These are phyloP conservation scores for Plasmodium vivax DNA, from an alignment of 169 alveolate species.

Conservation along the genomic window DNA sequence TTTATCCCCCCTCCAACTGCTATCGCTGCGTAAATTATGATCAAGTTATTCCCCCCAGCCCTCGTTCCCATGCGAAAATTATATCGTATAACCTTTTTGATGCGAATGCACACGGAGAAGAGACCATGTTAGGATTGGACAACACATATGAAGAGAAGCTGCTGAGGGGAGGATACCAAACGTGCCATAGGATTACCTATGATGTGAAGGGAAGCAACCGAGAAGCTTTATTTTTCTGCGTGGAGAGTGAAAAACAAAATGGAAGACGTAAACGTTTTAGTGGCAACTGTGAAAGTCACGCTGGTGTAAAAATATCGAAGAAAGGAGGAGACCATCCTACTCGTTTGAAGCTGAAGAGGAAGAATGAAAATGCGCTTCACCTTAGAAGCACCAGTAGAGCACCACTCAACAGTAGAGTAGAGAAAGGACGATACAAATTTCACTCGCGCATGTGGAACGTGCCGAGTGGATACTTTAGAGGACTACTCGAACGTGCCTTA, in stretches of 20 bases:
- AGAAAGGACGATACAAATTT: not conserved
- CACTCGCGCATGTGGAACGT: not conserved
- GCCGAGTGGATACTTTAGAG: not conserved
- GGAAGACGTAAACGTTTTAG: not conserved
- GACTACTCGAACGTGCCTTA: not conserved
- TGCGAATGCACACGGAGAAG: not conserved
- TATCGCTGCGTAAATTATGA: not conserved
- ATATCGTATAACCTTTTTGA: not conserved
- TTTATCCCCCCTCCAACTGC: not conserved
- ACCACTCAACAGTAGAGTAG: not conserved
- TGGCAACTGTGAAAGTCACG: not conserved
- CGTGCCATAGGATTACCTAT: not conserved
- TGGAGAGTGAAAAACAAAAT: slow-evolving; percentile 1
- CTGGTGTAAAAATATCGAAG: not conserved
- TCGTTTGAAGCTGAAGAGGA: not conserved
- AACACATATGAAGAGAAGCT: not conserved
- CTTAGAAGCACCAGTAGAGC: not conserved
- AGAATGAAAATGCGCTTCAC: not conserved
- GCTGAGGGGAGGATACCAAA: not conserved
- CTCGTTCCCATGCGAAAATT: not conserved
- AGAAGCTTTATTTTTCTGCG: not conserved
- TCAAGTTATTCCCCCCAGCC: not conserved
- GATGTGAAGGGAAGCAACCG: not conserved
- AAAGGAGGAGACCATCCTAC: not conserved
- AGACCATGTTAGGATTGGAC: not conserved